Base-by-base conservation (phyloP, 805 yeast genomes). In the Ogataea populi-albae region DNA sequence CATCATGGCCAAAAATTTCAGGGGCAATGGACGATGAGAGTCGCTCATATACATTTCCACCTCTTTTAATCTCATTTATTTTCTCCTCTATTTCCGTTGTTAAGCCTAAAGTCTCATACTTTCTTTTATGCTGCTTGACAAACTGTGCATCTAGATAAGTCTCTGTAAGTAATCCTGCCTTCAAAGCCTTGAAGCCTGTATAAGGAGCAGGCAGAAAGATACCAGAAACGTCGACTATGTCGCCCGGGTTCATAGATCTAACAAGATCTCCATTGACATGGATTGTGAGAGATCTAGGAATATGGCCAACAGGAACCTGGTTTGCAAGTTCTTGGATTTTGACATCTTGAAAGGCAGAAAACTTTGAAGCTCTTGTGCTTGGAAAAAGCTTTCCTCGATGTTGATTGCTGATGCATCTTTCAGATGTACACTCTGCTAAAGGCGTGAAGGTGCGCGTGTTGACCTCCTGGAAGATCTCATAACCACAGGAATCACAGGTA, bases 251-350 rank as follows among this genome's bases (percentile, higher is more conserved):
- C 69, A 86, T 71, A 9, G 83, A 65, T 52, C 99, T 76, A 19
- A 88, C 97, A 37, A 93, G 65, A 40, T 86, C 83, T 28, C 99
- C 99, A 52, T 84, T 86, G n/a, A 91, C 79, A 57, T 91, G 96
- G 37, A 91, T 73, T 11, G 82, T 76, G 45, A 93, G 68, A 20
- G 87, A 66, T 53, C 99, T 76, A 32, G 99, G 99, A 45, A 93
- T 93, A 61, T 91, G 96, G 35, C 98, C 98, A 19, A 89, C 91
- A 1, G 99, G 99, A 12, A 93, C 98, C 65, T 93, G 98, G 47
- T 82, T 81, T 4, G 98, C 86, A 57, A 91, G 68, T 63, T 93
- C 99, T 67, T 93, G 99, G 43, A 93, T 73, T 54, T 86, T 82
- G 37, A 89, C 93, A 54, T 93, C 98, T 66, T 93, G 99, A 71